Base-by-base conservation (phyloP, 106 monocot species). In the Allium fistulosum region DNA sequence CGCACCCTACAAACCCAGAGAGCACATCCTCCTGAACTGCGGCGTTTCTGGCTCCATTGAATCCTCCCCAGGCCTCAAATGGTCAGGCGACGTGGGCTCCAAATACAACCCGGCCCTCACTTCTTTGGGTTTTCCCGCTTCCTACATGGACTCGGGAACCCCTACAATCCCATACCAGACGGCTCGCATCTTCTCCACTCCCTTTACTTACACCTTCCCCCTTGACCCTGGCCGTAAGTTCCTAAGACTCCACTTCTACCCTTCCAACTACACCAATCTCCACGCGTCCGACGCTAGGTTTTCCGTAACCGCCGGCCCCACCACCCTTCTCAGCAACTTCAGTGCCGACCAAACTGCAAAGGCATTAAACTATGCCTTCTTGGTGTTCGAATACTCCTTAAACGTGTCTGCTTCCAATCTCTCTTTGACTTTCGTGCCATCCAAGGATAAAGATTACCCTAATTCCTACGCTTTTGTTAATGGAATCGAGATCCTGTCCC, bases 161-260 rank as follows among this genome's bases (percentile, higher is more conserved):
- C 80, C 72, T 0, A 59, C 49, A 28, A 58, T 72, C 72, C 85
- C 85, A 4, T 85, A 58, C 70, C 50, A 66, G 49, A 68, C 81
- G 18, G 85, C 81, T 48, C 80, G 87, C 48, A 7, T 84, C 74
- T 88, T 80, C 72, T 71, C 70, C 28, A 73, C 81, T 50, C 66
- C 78, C 61, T 84, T 75, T 72, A 79, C 79, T 57, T 88, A 88
- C 79, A 60, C 76, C 68, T 82, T 88, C 67, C 84, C 84, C n/a
- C 79, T 84, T 60, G 69, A 56, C 73, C 61, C 81, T 46, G 84
- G 82, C 74, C 88, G 82, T 52, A 80, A 84, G 62, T 88, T 77
- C 74, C 58, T 88, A 76, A 78, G 88, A 37, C 70, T 75, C 61
- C 68, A 75, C 75, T 75, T 75, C 75, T 75, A 69, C 75, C 75